Conservation (phyloP, 352 stramenopile genomes). For the Paralagenidium karlingii region DNA sequence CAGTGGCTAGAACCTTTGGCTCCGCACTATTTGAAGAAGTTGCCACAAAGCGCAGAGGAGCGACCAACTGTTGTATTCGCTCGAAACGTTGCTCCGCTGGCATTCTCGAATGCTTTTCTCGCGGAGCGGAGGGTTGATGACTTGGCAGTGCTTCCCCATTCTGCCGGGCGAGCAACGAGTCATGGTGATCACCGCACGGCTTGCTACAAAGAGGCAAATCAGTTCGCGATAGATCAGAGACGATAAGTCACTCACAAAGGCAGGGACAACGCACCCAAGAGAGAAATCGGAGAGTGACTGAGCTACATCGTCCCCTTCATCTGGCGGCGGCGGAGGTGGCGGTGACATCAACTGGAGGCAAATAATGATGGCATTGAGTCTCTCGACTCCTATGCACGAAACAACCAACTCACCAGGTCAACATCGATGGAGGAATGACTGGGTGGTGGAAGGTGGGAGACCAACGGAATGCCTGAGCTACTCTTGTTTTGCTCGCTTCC, state of each 20-base stretch:
- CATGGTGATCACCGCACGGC: constrained; percentile 1
- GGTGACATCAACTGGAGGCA: background rate
- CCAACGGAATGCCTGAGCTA: constrained; percentile 1
- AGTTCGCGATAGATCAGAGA: background rate
- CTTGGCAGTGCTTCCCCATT: background rate
- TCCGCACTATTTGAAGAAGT: constrained; percentile 13
- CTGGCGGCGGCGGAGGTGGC: background rate
- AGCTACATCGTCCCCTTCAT: background rate
- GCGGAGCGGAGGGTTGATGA: constrained; percentile 7
- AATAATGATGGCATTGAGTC: too few relatives aligned
- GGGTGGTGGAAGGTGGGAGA: background rate
- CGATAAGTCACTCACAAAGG: background rate
- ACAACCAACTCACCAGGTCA: background rate
- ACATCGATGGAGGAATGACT: background rate
- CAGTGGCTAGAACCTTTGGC: constrained; percentile 14
- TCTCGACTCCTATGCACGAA: too few relatives aligned
- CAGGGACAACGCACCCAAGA: background rate
- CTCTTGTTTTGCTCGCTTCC: constrained; percentile 4
- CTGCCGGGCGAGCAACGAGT: background rate
- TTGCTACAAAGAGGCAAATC: background rate
- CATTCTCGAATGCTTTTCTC: constrained; percentile 39
- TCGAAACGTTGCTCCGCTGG: constrained; percentile 39
- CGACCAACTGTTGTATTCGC: too few relatives aligned
- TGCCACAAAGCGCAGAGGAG: too few relatives aligned
- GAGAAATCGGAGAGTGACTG: background rate